Base-by-base conservation (phyloP, 345 rosid species). In the Rhodomyrtus tomentosa region DNA sequence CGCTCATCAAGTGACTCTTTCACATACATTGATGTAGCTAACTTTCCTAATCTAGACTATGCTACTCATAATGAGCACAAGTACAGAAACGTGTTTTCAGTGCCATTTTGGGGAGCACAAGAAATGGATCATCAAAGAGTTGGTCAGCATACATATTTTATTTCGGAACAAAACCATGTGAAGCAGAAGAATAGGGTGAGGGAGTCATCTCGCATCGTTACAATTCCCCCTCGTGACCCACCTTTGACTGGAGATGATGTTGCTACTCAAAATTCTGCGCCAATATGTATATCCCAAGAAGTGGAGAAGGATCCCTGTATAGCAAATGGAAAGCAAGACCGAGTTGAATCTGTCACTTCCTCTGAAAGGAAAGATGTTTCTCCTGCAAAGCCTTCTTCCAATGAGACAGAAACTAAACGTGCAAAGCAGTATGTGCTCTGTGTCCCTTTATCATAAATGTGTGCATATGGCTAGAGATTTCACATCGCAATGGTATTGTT, bases 381-480 rank as follows among this genome's bases (percentile, higher is more conserved):
- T 82, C 89, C 85, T 81, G 84, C 88, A 8, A 89, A 90, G 86
- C 80, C 92, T 74, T 89, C 87, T 83, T 82, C 88, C 29, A 88
- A 91, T 84, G 96, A 92, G 32, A 89, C 91, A 54, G 98, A 95
- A 85, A 89, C 93, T 40, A 95, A 92, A 89, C 96, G 95, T 55
- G 93, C 98, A 84, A 95, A 96, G 91, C 99, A 96, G 99, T 98
- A 92, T 83, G 99, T 88, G 62, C 85, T 59, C 50, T 49, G 25
- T 87, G 84, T 81, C 51, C 51, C 59, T 86, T 85, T 36, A 80
- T 82, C 52, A 40, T 12, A 38, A 82, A 74, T 49, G 49, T 55
- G 51, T 82, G 80, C 58, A 85, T 84, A 51, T 81, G 88, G 52
- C 45, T 24, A 48, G 24, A 83, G 24, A 40, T 59, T 38, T 29